Evolutionary conservation across 1,284 basidiomycete genomes (phyloP).

Genomic region (Tylopilus sp.): DNA sequence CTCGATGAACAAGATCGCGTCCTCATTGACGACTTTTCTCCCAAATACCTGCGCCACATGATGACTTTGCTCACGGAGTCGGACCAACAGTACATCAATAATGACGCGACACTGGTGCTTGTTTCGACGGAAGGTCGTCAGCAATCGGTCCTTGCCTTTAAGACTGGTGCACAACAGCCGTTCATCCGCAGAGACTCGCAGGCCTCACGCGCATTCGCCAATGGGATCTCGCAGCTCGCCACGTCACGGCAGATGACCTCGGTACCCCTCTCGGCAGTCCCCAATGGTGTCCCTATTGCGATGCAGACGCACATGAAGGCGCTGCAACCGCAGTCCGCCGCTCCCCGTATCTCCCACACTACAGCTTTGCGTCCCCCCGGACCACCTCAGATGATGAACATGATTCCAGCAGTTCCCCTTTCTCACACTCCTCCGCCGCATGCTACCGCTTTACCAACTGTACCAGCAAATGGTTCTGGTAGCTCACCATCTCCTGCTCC

Average conservation of each 20-base stretch:
- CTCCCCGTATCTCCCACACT: slow-evolving; percentile 54
- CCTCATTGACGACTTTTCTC: slow-evolving; percentile 66
- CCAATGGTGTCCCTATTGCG: slow-evolving; percentile 45
- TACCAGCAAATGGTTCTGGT: slow-evolving; percentile 10
- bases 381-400: slow-evolving; percentile 28
- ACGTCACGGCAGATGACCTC: slow-evolving; percentile 25
- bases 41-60: slow-evolving; percentile 54
- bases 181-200: slow-evolving; percentile 41
- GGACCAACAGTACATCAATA: slow-evolving; percentile 43
- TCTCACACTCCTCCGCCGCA: slow-evolving; percentile 22
- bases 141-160: slow-evolving; percentile 36
- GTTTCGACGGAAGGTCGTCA: slow-evolving; percentile 39
- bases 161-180: slow-evolving; percentile 34
- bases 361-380: slow-evolving; percentile 33
- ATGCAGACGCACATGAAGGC: slow-evolving; percentile 57
- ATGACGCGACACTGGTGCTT: slow-evolving; percentile 43
- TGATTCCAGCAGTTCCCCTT: slow-evolving; percentile 19
- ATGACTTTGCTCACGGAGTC: slow-evolving; percentile 51
- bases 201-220: slow-evolving; percentile 26
- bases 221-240: slow-evolving; percentile 28
- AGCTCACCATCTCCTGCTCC: slow-evolving; percentile 23
- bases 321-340: slow-evolving; percentile 42
- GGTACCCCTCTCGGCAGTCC: slow-evolving; percentile 26
- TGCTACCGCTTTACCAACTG: slow-evolving; percentile 4
- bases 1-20: slow-evolving; percentile 64